These are phyloP conservation scores for Paratrimastix pyriformis DNA, from an alignment of 78 protist genomes.

Conservation along the genomic window DNA sequence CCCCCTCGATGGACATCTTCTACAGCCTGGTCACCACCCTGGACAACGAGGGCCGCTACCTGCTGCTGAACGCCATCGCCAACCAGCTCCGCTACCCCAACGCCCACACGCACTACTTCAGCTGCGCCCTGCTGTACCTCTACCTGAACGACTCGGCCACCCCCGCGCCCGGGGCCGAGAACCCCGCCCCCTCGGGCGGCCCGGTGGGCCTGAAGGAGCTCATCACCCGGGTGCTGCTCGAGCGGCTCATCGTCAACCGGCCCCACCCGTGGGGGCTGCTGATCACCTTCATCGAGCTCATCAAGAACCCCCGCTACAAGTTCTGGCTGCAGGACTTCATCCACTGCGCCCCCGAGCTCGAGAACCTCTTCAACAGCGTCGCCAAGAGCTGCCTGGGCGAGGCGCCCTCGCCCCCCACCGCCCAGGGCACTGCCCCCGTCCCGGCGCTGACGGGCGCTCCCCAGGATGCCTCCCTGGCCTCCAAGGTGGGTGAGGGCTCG, in stretches of 20 bases:
- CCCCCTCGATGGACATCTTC: conserved; percentile 71
- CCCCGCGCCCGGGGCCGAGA: not conserved
- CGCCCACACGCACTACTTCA: conserved; percentile 90
- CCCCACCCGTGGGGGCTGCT: conserved; percentile 99
- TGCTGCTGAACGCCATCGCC: conserved; percentile 79
- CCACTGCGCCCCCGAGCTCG: conserved; percentile 77
- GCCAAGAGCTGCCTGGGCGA: conserved; percentile 49
- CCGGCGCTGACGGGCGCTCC: too few species aligned
- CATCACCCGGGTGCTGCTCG: conserved; percentile 79
- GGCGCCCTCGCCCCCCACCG: too few species aligned
- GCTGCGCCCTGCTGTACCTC: conserved; percentile 77
- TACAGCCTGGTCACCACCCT: conserved; percentile 54
- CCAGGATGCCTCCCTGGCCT: too few species aligned
- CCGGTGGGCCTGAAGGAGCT: not conserved
- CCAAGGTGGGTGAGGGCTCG: too few species aligned
- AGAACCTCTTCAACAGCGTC: conserved; percentile 77
- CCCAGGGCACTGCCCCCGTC: too few species aligned
- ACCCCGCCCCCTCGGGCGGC: too few species aligned
- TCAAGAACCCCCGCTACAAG: conserved; percentile 75
- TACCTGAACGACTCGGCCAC: conserved; percentile 38
- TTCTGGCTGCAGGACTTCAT: conserved; percentile 76
- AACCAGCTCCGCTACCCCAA: conserved; percentile 95
- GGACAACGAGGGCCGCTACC: conserved; percentile 81
- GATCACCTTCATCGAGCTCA: conserved; percentile 87
- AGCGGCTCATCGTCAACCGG: conserved; percentile 79